Base-by-base conservation (phyloP, 148 eudicot genomes). In the Rhododendron mucronatum region DNA sequence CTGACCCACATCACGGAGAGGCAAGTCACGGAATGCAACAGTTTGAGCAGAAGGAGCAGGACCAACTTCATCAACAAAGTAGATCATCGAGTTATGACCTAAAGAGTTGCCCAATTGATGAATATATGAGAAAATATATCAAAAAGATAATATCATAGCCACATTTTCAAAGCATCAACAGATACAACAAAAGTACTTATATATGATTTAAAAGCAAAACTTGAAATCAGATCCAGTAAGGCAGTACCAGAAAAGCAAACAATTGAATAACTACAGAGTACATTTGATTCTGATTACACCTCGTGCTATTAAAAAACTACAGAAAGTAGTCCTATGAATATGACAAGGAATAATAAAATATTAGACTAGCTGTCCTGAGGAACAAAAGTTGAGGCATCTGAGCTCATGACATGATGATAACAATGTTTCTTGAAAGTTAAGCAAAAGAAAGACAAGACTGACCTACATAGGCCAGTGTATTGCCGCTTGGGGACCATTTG, bases 1-100 rank as follows among this genome's bases (percentile, higher is more conserved):
- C 99, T 94, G 99, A 97, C 99, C 99, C 99, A 97, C 99, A 97
- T 97, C 99, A 92, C 99, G 98, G 87, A 97, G 99, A 83, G 99
- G 99, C 95, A 97, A 91, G 91, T 95, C 95, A 87, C 98, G 98
- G 89, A 93, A 91, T 90, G 98, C 95, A 18, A 97, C 96, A 87
- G 89, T 97, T 88, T 97, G 99, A 51, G 99, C 99, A 86, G 93
- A 92, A 86, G 99, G 98, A 88, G 98, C 94, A 57, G 99, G 98
- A 85, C 99, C 99, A 88, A 96, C 92, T 57, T 96, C 98, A 89
- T 95, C 99, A 90, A 92, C 99, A 91, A 96, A 95, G 91, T 96
- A 95, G 86, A 96, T 96, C 96, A 95, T 95, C 18, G 99, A 96
- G 89, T 94, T 94, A 90, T 96, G 99, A 87, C 99, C 99, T 96